Conservation (phyloP, 305 asterid species). For the Fraxinus velutina region DNA sequence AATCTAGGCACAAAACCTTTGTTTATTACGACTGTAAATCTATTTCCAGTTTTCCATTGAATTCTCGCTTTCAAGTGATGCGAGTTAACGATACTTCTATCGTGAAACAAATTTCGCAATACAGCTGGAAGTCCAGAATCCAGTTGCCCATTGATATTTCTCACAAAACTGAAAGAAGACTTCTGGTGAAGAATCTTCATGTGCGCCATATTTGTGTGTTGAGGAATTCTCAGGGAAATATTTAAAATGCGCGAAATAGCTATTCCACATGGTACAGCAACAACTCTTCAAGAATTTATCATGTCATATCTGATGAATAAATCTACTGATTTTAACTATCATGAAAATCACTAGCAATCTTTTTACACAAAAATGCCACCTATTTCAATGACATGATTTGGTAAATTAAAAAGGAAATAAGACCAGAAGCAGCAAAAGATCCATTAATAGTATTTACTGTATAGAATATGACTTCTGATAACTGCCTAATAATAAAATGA, state of each 20-base stretch:
- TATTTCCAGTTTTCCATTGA: constrained; percentile 25
- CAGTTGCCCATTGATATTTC: constrained; percentile 25
- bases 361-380: constrained; percentile 21
- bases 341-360: constrained; percentile 9
- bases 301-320: constrained; percentile 6
- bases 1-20: constrained; percentile 21
- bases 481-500: background rate
- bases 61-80: constrained; percentile 23
- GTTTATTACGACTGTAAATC: constrained; percentile 10
- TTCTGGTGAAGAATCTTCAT: constrained; percentile 33
- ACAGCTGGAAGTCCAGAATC: constrained; percentile 23
- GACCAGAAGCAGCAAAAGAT: background rate
- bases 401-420: background rate
- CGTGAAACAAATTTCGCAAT: constrained; percentile 22
- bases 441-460: background rate
- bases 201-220: constrained; percentile 31
- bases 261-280: background rate
- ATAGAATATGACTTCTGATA: background rate
- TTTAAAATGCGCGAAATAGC: constrained; percentile 10
- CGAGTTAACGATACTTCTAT: constrained; percentile 27
- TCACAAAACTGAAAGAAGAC: constrained; percentile 24
- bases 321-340: constrained; percentile 5
- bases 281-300: constrained; percentile 8
- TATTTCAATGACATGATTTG: background rate
- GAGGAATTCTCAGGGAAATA: constrained; percentile 10